These are phyloP conservation scores for Rachicladosporium sp. DNA, from an alignment of 2,329 filamentous ascomycete genomes.

Conservation along the genomic window DNA sequence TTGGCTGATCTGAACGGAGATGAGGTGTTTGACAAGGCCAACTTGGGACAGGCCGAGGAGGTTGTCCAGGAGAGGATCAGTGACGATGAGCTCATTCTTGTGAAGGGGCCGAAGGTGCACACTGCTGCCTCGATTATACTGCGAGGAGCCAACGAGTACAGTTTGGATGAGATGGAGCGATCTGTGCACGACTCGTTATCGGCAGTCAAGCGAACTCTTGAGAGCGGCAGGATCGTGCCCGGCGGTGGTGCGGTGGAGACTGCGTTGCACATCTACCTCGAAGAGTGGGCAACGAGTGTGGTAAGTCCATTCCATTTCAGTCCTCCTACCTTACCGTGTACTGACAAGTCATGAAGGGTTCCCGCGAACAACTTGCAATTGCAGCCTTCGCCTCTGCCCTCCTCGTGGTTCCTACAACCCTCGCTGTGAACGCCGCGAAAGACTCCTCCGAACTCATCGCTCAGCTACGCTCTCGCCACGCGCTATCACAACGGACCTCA, in stretches of 20 bases:
- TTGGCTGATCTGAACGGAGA: slow-evolving; percentile 95
- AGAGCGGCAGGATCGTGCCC: slow-evolving; percentile 95
- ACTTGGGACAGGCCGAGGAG: slow-evolving; percentile 84
- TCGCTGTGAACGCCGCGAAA: slow-evolving; percentile 94
- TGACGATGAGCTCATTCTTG: slow-evolving; percentile 93
- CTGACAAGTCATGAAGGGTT: slow-evolving; percentile 41
- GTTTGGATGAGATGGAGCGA: slow-evolving; percentile 97
- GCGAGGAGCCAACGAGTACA: slow-evolving; percentile 89
- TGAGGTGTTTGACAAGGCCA: slow-evolving; percentile 85
- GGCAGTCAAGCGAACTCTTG: slow-evolving; percentile 91
- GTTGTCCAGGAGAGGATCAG: slow-evolving; percentile 98
- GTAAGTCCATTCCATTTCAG: slow-evolving; percentile 29
- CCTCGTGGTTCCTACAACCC: slow-evolving; percentile 87
- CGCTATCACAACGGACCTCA: slow-evolving; percentile 84
- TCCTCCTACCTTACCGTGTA: slow-evolving; percentile 6
- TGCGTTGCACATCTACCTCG: slow-evolving; percentile 96
- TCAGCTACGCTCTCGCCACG: slow-evolving; percentile 86
- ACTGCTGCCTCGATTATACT: slow-evolving; percentile 93
- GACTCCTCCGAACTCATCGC: slow-evolving; percentile 91
- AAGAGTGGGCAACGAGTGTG: slow-evolving; percentile 96
- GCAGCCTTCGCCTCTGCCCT: slow-evolving; percentile 94
- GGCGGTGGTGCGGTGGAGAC: slow-evolving; percentile 96
- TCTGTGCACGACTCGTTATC: slow-evolving; percentile 95
- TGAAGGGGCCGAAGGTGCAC: slow-evolving; percentile 91
- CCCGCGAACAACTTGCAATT: slow-evolving; percentile 92